Percentiles rank a stretch among this genome's conserved stretches.
These are phyloP conservation scores for Eimeria falciformis DNA, from an alignment of 169 alveolate genomes.

Conservation along the genomic window DNA sequence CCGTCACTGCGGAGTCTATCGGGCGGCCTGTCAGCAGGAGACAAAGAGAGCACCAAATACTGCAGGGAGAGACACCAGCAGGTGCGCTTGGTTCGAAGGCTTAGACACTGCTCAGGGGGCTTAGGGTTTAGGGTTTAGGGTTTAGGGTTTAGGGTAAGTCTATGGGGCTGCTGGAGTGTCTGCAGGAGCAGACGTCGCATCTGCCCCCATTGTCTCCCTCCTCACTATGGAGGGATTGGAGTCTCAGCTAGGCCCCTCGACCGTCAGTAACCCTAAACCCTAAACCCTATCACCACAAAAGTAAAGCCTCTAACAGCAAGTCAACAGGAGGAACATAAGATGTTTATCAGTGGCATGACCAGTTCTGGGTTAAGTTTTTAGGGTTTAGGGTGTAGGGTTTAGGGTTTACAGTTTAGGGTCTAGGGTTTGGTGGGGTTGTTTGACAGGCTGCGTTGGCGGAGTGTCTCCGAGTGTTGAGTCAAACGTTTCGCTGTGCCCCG, in stretches of 20 bases:
- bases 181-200: constrained; percentile 5
- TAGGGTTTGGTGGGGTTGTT: background rate
- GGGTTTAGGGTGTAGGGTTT: constrained; percentile 18
- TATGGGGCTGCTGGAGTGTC: no score
- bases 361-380: background rate
- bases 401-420: background rate
- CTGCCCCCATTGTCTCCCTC: constrained; percentile 48
- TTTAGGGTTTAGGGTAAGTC: constrained; percentile 16
- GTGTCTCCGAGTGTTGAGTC: background rate
- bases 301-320: background rate
- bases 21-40: background rate
- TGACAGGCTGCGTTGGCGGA: constrained; percentile 11
- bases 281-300: constrained; percentile 6
- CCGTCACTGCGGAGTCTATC: constrained; percentile 44
- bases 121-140: constrained; percentile 1
- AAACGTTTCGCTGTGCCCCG: background rate
- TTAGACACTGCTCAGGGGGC: background rate
- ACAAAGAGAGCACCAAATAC: background rate
- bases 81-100: background rate
- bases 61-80: background rate
- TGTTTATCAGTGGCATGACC: no score
- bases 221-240: constrained; percentile 75
- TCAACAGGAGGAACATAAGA: no score
- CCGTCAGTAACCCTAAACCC: constrained; percentile 67
- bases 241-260: constrained; percentile 42